Conservation (phyloP, 257 asterid genomes). For the Cordia subcordata region DNA sequence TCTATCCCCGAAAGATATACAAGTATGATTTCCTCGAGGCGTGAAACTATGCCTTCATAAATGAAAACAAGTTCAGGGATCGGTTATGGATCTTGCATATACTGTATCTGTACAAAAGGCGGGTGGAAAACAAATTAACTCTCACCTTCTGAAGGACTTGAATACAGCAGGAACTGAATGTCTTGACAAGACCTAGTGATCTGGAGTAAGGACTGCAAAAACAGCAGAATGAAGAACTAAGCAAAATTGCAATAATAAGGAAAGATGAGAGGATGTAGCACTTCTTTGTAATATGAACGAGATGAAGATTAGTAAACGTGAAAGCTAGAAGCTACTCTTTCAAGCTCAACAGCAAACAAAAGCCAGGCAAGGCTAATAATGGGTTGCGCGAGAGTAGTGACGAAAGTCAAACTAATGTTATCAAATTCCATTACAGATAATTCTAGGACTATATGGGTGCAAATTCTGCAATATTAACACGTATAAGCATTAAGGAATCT, state of each 20-base stretch:
- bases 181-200: slow-evolving; percentile 28
- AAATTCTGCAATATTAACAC: too few species aligned
- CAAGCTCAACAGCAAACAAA: not conserved
- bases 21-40: too few species aligned
- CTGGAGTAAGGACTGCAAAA: slow-evolving; percentile 46
- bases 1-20: too few species aligned
- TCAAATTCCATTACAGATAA: not conserved
- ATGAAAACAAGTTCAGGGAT: not conserved
- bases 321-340: not conserved
- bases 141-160: slow-evolving; percentile 25
- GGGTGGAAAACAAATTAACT: not conserved
- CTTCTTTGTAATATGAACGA: not conserved
- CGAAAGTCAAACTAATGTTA: too few species aligned
- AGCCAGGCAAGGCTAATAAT: not conserved
- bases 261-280: not conserved
- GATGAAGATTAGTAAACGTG: not conserved
- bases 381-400: not conserved
- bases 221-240: slow-evolving; percentile 4
- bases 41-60: too few species aligned
- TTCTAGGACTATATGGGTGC: not conserved
- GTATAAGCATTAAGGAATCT: too few species aligned
- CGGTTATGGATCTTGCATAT: too few species aligned
- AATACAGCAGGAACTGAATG: slow-evolving; percentile 28
- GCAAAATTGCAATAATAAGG: not conserved
- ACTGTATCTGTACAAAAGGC: too few species aligned